A percentile compares a stretch with the other conserved stretches of the same genome.
These are phyloP conservation scores for Centella asiatica DNA, from an alignment of 129 eudicot species.

Conservation along the genomic window DNA sequence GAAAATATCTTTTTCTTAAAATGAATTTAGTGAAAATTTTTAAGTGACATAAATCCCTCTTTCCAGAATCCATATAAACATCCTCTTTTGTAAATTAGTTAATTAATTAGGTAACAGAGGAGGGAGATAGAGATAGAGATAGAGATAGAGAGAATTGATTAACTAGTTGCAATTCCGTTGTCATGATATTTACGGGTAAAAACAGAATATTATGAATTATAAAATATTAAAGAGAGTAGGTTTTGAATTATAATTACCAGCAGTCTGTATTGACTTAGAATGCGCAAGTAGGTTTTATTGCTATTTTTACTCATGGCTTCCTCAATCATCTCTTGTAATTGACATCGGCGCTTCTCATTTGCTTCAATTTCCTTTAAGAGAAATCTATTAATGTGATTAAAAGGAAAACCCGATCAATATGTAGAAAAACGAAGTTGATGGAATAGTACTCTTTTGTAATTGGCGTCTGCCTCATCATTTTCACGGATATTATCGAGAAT, in stretches of 20 bases:
- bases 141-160: no score
- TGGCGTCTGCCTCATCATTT: slow-evolving; percentile 73
- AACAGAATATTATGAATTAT: no score
- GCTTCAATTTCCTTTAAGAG: slow-evolving; percentile 77
- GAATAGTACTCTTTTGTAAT: slow-evolving; percentile 50
- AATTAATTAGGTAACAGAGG: no score
- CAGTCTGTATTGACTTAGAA: slow-evolving; percentile 81
- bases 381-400: neutral
- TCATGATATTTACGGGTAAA: no score
- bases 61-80: no score
- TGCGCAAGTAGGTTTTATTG: slow-evolving; percentile 72
- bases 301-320: slow-evolving; percentile 78
- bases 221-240: neutral
- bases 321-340: slow-evolving; percentile 87
- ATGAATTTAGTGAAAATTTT: no score
- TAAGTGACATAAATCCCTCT: no score
- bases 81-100: no score
- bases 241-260: slow-evolving; percentile 41
- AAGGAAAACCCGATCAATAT: neutral
- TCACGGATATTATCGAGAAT: slow-evolving; percentile 89
- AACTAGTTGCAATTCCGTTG: no score
- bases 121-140: no score
- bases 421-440: neutral
- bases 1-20: no score
- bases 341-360: slow-evolving; percentile 62